These are phyloP conservation scores for Sonneratia caseolaris DNA, from an alignment of 345 rosid genomes.

Conservation along the genomic window DNA sequence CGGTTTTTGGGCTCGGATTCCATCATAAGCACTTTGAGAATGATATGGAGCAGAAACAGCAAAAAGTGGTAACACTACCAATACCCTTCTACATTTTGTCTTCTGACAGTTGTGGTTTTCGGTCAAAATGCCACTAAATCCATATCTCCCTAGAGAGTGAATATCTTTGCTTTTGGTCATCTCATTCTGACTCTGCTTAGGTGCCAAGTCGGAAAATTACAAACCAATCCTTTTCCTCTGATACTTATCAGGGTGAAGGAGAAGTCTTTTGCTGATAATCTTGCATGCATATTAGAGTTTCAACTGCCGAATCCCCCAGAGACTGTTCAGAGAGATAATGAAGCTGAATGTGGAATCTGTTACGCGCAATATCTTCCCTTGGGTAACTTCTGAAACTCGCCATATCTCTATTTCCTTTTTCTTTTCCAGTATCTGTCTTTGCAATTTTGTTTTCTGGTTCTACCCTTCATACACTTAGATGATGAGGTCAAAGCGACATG, in stretches of 20 bases:
- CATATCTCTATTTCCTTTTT: background rate
- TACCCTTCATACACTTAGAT: slow-evolving; percentile 24
- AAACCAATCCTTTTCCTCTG: background rate
- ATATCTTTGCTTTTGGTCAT: background rate
- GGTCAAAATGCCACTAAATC: background rate
- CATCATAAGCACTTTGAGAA: slow-evolving; percentile 29
- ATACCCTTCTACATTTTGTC: background rate
- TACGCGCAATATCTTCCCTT: slow-evolving; percentile 65
- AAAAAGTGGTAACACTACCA: slow-evolving; percentile 34
- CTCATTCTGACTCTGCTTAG: background rate
- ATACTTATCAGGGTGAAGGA: slow-evolving; percentile 37
- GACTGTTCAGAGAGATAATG: slow-evolving; percentile 26
- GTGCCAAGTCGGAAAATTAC: background rate
- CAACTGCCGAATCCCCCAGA: slow-evolving; percentile 38
- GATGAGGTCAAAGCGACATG: slow-evolving; percentile 56
- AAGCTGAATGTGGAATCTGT: slow-evolving; percentile 76
- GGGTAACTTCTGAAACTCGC: slow-evolving; percentile 22
- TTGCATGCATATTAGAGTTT: slow-evolving; percentile 34
- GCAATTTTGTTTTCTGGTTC: slow-evolving; percentile 7
- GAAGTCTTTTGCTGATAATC: slow-evolving; percentile 44
- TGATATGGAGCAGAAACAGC: slow-evolving; percentile 50
- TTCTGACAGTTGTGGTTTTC: background rate
- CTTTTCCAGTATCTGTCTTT: background rate
- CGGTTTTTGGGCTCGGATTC: slow-evolving; percentile 49
- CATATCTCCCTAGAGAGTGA: background rate